phyloP scores from a whole-genome alignment of 331 rosid genomes.

The Malus hybrid region DNA sequence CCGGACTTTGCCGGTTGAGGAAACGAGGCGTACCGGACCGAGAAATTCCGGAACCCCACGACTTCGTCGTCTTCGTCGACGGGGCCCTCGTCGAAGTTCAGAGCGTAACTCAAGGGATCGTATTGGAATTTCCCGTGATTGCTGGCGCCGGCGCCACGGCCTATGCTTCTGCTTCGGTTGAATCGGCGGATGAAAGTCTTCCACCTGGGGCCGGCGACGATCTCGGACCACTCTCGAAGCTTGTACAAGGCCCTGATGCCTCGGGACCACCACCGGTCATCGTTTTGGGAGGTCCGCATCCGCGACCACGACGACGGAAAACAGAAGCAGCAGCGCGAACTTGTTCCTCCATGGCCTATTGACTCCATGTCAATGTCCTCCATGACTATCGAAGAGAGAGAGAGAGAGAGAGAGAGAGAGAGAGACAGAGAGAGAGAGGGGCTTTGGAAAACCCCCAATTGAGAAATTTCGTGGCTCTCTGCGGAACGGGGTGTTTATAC shows the following conservation, averaged over 20 bases:
- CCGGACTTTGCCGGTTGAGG: conserved; percentile 1
- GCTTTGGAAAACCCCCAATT: neutral
- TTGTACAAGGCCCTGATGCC: conserved; percentile 55
- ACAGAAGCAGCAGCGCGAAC: conserved; percentile 49
- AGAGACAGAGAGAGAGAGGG: neutral
- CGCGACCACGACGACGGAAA: conserved; percentile 72
- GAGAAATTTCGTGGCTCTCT: neutral
- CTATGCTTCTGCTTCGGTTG: conserved; percentile 38
- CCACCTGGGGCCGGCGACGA: conserved; percentile 94
- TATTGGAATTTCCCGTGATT: conserved; percentile 66
- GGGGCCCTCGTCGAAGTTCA: conserved; percentile 79
- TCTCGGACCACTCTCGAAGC: conserved; percentile 87
- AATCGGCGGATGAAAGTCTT: conserved; percentile 88
- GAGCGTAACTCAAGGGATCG: conserved; percentile 78
- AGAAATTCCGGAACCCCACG: conserved; percentile 49
- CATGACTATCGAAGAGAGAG: neutral
- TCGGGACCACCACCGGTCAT: conserved; percentile 56
- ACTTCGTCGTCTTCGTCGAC: conserved; percentile 36
- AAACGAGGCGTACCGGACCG: conserved; percentile 55
- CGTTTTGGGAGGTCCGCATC: conserved; percentile 24
- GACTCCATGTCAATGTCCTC: conserved; percentile 40
- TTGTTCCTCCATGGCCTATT: conserved; percentile 29
- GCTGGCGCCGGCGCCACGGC: conserved; percentile 2
- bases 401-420: neutral
- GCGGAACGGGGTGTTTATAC: neutral